Base-by-base conservation (phyloP, 2,329 filamentous ascomycete genomes). In the Myriosclerotinia duriaeana region DNA sequence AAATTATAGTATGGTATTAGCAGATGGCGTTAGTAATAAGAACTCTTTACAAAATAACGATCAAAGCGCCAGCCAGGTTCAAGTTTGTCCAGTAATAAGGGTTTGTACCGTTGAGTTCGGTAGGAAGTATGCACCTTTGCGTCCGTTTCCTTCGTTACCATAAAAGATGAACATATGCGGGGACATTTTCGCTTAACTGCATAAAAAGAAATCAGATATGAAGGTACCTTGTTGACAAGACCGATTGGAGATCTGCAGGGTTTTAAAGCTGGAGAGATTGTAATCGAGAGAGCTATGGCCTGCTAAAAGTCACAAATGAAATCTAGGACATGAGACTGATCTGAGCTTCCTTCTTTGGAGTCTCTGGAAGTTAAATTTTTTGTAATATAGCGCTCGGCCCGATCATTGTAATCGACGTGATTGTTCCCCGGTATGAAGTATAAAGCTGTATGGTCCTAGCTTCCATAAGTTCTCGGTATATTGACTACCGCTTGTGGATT, bases 261-360 rank as follows among this genome's bases (percentile, higher is more conserved):
- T 15, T 26, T 50, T 1, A n/a, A 26, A 61, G 17, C n/a, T 38
- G 14, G n/a, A 8, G 44, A 26, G n/a, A 6, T 50, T 17, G n/a
- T 15, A 40, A 26, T 17, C 44, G 26, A 61, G 44, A 38, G 42
- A 48, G 56, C 56, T 48, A 60, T 48, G 56, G 26, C 44, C 20
- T 55, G 34, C 9, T 40, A 61, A 61, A 50, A 50, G 34, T 38
- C 50, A 61, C 34, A 61, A 50, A 26, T 38, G 44, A 14, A 50
- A 61, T 50, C 44, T 26, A 50, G 30, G n/a, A 12, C n/a, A 42
- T 63, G 36, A 42, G 22, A 34, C 38, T 42, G 50, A 55, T 55
- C 36, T 61, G 46, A 66, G 64, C 64, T 71, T 70, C 69, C 68
- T 71, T 71, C 70, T 71, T 72, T 65, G 67, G 66, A 34, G 68